phyloP scores from a whole-genome alignment of 2,329 filamentous ascomycete genomes.

The Botrytis tulipae region DNA sequence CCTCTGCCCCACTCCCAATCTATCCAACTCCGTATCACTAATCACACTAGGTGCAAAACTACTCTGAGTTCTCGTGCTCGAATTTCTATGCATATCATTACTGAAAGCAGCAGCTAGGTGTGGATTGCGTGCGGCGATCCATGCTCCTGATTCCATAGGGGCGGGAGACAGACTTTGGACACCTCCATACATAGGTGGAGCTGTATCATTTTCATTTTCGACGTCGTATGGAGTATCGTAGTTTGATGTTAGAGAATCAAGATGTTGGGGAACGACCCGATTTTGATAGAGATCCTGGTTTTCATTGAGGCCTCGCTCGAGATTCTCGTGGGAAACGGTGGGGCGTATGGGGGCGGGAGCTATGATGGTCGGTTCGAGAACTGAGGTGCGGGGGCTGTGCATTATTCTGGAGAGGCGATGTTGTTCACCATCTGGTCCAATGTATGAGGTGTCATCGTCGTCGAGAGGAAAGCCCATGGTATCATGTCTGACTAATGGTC shows the following conservation, averaged over 20 bases:
- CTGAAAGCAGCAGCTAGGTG: neutral
- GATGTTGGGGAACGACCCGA: neutral
- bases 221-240: neutral
- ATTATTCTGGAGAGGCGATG: constrained; percentile 4
- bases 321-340: neutral
- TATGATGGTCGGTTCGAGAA: constrained; percentile 10
- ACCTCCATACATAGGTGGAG: neutral
- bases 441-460: constrained; percentile 16
- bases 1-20: constrained; percentile 28
- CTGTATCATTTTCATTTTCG: neutral
- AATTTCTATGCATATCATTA: constrained; percentile 21
- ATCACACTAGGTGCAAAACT: constrained; percentile 28
- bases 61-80: constrained; percentile 28
- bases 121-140: constrained; percentile 3
- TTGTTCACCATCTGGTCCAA: constrained; percentile 10
- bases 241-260: neutral
- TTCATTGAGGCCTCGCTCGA: constrained; percentile 6
- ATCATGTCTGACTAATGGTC: constrained; percentile 20
- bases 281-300: neutral
- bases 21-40: constrained; percentile 31
- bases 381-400: constrained; percentile 6
- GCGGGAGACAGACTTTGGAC: neutral
- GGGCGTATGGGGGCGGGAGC: constrained; percentile 7
- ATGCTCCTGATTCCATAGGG: neutral
- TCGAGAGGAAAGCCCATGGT: constrained; percentile 33